Percentiles rank a stretch among this genome's conserved stretches.
Conservation (phyloP, 1,284 basidiomycete species). For the Apiotrichum akiyoshidainum region DNA sequence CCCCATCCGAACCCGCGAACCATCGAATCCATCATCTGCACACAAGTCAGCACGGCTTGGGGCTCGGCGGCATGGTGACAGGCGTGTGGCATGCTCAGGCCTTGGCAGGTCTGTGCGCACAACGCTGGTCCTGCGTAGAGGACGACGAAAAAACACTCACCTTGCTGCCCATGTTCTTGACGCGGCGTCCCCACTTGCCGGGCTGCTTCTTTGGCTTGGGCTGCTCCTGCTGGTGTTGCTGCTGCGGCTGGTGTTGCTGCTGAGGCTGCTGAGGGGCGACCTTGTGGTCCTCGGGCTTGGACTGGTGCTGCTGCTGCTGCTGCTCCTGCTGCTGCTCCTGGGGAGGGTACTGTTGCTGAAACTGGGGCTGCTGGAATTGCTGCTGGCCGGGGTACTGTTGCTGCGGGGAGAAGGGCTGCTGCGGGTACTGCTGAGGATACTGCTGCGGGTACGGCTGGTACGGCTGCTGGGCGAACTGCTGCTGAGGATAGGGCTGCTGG, state of each 20-base stretch:
- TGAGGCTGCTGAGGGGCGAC: not conserved
- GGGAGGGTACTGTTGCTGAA: not conserved
- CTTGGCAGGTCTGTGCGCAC: not conserved
- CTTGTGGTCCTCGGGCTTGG: not conserved
- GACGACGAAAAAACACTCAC: not conserved
- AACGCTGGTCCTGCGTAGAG: not conserved
- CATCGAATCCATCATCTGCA: conserved; percentile 2
- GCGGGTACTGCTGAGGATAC: not conserved
- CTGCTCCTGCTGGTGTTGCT: not conserved
- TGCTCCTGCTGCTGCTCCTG: not conserved
- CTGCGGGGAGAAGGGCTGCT: not conserved
- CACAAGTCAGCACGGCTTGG: no score
- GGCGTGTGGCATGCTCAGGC: not conserved
- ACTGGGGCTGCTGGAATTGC: not conserved
- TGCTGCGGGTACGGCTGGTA: not conserved
- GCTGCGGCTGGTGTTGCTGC: not conserved
- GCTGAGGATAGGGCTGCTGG: not conserved
- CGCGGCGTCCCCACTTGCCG: not conserved
- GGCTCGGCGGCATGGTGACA: no score
- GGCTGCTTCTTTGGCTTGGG: not conserved
- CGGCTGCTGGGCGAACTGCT: not conserved
- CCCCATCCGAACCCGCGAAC: conserved; percentile 8
- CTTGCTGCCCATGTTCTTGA: not conserved
- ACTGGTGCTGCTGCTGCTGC: not conserved
- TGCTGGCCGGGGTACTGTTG: not conserved